Base-by-base conservation (phyloP, 306 rosid species). In the Vigna radiata region DNA sequence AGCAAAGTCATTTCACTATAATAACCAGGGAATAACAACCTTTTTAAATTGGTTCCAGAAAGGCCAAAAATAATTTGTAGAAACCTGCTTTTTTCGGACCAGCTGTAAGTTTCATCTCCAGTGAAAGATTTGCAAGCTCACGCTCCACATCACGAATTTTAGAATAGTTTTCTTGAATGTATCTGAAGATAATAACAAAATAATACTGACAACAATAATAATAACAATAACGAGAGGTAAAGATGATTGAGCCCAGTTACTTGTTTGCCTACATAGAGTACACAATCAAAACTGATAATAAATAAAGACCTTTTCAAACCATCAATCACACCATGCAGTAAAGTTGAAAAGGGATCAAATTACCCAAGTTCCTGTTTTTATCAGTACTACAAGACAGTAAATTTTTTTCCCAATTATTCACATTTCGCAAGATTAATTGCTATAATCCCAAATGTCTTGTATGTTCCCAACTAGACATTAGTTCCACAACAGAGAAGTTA, bases 31-130 rank as follows among this genome's bases (percentile, higher is more conserved):
- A 78, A 63, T 46, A 74, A 70, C 12, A 72, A 21, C 54, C 14
- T n/a, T 41, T 78, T 60, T 14, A 67, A 70, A 47, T 37, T 43
- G 43, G 48, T 6, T 59, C 6, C 25, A 48, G 43, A 68, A 58
- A 53, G 59, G 76, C 74, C 61, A 86, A 73, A 62, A 70, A 73
- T 41, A 54, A 77, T 16, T 72, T 55, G 60, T 43, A 61, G 83
- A 83, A 80, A 94, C 98, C 97, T 88, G 97, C 89, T 89, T 92
- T 95, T 78, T 95, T 95, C 0, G 98, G 97, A 60, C 98, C 98
- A 25, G 97, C 93, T 8, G 96, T 95, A 70, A 90, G 97, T 78
- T 92, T 95, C 91, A 92, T 82, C 88, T 95, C 96, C 94, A 92
- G 79, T 2, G 89, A 59, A 84, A 95, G 97, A 73, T 78, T 87